These are phyloP conservation scores for Globisporangium irregulare DNA, from an alignment of 352 stramenopile genomes.

Conservation along the genomic window DNA sequence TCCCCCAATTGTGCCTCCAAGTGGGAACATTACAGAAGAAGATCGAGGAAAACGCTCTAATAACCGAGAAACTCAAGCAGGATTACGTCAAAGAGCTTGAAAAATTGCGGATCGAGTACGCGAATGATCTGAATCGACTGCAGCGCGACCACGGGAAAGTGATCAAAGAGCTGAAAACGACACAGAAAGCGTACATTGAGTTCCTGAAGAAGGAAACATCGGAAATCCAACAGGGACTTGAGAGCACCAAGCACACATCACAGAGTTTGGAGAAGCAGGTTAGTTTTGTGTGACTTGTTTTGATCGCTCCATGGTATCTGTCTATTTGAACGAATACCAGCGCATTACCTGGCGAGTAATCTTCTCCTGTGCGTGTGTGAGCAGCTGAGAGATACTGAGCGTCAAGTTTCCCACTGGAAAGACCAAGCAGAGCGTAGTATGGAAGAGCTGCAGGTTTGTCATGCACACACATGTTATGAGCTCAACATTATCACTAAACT, in stretches of 20 bases:
- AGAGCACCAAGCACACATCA: conserved; percentile 26
- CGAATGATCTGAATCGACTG: conserved; percentile 33
- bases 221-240: conserved; percentile 22
- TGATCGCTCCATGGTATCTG: background rate
- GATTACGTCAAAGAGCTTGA: conserved; percentile 48
- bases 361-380: background rate
- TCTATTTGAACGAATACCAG: background rate
- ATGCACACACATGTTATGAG: background rate
- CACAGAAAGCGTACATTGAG: conserved; percentile 43
- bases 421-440: conserved; percentile 29
- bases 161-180: conserved; percentile 41
- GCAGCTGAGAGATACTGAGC: conserved; percentile 38
- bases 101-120: conserved; percentile 37
- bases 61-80: conserved; percentile 39
- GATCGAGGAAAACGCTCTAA: conserved; percentile 26
- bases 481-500: background rate
- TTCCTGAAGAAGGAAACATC: conserved; percentile 46
- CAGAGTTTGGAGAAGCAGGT: conserved; percentile 33
- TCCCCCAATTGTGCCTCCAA: conserved; percentile 31
- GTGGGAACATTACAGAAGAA: conserved; percentile 39
- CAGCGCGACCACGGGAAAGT: conserved; percentile 39
- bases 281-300: background rate
- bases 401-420: conserved; percentile 35
- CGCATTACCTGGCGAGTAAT: background rate
- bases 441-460: conserved; percentile 40